phyloP scores from a whole-genome alignment of 345 rosid species.

The Punica granatum region DNA sequence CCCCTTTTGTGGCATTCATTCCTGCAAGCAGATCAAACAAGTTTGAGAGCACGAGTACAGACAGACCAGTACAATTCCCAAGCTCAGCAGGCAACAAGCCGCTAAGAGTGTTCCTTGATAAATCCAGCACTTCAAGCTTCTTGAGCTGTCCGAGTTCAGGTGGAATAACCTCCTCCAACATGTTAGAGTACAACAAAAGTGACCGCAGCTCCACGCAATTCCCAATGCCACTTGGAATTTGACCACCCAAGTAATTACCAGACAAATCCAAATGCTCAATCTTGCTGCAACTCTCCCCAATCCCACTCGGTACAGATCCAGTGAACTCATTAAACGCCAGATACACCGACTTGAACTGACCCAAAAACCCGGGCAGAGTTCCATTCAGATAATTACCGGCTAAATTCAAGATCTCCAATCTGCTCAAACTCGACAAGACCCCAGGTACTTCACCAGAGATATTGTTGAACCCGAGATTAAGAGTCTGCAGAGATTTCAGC shows the following conservation, averaged over 20 bases:
- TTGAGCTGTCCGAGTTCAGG: constrained; percentile 52
- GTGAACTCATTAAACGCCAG: constrained; percentile 49
- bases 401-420: constrained; percentile 56
- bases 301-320: constrained; percentile 52
- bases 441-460: constrained; percentile 56
- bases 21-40: constrained; percentile 38
- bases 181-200: constrained; percentile 58
- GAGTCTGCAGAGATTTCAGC: constrained; percentile 47
- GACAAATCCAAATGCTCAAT: constrained; percentile 89
- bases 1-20: constrained; percentile 29
- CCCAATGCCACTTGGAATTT: constrained; percentile 65
- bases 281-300: constrained; percentile 54
- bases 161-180: constrained; percentile 74
- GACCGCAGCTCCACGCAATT: constrained; percentile 49
- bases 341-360: constrained; percentile 53
- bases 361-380: constrained; percentile 58
- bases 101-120: constrained; percentile 75
- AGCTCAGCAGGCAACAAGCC: constrained; percentile 68
- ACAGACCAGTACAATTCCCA: constrained; percentile 58
- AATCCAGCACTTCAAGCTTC: constrained; percentile 80
- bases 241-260: constrained; percentile 58
- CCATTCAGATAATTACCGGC: constrained; percentile 76
- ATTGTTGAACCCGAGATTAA: constrained; percentile 74
- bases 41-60: constrained; percentile 72
- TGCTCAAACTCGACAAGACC: constrained; percentile 26